These are phyloP conservation scores for Starmerella bombi DNA, from an alignment of 805 yeast genomes.

Conservation along the genomic window DNA sequence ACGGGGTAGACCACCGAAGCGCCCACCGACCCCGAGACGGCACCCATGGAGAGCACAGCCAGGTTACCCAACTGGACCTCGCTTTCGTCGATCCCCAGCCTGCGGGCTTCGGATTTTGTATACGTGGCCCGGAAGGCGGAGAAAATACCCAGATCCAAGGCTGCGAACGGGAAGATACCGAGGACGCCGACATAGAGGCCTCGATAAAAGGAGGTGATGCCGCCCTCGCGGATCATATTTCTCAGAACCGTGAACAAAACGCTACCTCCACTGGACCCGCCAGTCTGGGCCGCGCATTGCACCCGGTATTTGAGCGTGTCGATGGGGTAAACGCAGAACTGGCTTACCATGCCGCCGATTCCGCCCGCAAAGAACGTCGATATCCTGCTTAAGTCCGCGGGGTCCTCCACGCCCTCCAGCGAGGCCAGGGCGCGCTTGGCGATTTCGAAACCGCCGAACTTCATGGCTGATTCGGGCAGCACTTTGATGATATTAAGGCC, in stretches of 20 bases:
- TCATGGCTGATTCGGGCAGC: constrained; percentile 94
- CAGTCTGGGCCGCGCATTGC: constrained; percentile 67
- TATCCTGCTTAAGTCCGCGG: constrained; percentile 52
- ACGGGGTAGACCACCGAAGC: constrained; percentile 93
- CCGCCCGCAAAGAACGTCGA: constrained; percentile 93
- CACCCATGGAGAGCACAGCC: constrained; percentile 81
- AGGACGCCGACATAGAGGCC: constrained; percentile 84
- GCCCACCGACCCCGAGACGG: constrained; percentile 88
- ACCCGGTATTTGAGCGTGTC: constrained; percentile 88
- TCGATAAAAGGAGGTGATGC: constrained; percentile 63
- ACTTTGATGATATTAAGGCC: constrained; percentile 88
- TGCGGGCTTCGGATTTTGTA: constrained; percentile 46
- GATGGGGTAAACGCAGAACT: constrained; percentile 84
- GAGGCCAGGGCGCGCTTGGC: constrained; percentile 61
- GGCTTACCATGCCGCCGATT: constrained; percentile 87
- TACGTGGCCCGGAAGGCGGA: constrained; percentile 71
- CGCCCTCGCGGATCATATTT: constrained; percentile 70
- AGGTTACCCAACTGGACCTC: constrained; percentile 67
- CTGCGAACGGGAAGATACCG: constrained; percentile 97
- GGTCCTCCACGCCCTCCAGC: constrained; percentile 63
- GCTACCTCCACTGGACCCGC: constrained; percentile 41
- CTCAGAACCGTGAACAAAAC: constrained; percentile 55
- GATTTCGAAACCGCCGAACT: constrained; percentile 88
- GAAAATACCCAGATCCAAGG: constrained; percentile 88
- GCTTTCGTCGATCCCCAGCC: constrained; percentile 39